These are phyloP conservation scores for Keqinozyma sinolaborantium DNA, from an alignment of 1,139 yeast genomes.

Conservation along the genomic window DNA sequence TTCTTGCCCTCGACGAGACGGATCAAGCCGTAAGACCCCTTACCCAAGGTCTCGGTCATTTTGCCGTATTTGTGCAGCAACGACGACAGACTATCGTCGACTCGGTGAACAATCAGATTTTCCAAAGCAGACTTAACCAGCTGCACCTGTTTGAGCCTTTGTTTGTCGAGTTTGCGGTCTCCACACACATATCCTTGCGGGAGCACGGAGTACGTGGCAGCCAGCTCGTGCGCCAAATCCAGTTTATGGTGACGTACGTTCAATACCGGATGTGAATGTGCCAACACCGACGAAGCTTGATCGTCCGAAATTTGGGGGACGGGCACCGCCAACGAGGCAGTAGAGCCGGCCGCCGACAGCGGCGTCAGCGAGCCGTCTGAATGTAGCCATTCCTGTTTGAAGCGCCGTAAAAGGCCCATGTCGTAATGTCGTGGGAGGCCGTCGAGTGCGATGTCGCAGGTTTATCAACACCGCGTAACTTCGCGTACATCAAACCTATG, in stretches of 20 bases:
- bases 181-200: neutral
- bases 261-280: neutral
- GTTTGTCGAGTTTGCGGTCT: neutral
- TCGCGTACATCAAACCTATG: slow-evolving; percentile 17
- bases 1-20: slow-evolving; percentile 59
- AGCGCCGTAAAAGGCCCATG: neutral
- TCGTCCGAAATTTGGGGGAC: too few relatives aligned
- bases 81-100: neutral
- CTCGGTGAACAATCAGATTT: neutral
- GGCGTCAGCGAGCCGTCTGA: too few relatives aligned
- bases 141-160: neutral
- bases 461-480: neutral
- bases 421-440: neutral
- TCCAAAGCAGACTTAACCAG: neutral
- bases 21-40: slow-evolving; percentile 85
- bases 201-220: neutral
- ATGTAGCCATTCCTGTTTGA: neutral
- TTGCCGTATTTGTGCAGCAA: slow-evolving; percentile 66
- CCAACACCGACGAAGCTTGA: neutral
- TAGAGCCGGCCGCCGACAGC: too few relatives aligned
- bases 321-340: too few relatives aligned
- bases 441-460: neutral
- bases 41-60: slow-evolving; percentile 77
- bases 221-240: neutral
- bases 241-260: neutral